Evolutionary conservation across 2,329 filamentous ascomycete genomes (phyloP).

Genomic region (Taxawa tesnikishii): DNA sequence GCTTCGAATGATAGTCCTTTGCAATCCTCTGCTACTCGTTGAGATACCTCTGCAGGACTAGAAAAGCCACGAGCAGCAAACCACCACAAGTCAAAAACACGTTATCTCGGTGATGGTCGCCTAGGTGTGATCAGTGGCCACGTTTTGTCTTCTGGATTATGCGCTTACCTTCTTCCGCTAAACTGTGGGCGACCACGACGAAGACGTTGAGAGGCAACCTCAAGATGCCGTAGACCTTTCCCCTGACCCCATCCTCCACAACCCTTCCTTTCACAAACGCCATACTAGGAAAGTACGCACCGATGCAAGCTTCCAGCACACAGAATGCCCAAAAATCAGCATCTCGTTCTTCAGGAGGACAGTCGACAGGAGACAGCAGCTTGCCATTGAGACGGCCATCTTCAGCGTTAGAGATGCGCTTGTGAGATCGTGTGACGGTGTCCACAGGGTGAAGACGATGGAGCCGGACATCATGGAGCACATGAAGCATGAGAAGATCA

Average conservation of each 20-base stretch:
- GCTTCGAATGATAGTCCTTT: too few relatives aligned
- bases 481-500: conserved; percentile 49
- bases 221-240: conserved; percentile 44
- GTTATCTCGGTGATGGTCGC: conserved; percentile 9
- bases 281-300: conserved; percentile 46
- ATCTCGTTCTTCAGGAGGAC: conserved; percentile 29
- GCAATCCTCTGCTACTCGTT: too few relatives aligned
- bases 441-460: conserved; percentile 34
- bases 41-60: conserved; percentile 7
- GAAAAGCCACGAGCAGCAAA: conserved; percentile 5
- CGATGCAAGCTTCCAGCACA: conserved; percentile 44
- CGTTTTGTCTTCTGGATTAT: neutral
- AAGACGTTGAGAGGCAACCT: conserved; percentile 48
- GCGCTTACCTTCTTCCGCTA: conserved; percentile 25
- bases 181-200: conserved; percentile 37
- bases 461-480: conserved; percentile 47
- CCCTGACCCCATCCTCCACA: conserved; percentile 42
- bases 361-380: conserved; percentile 20
- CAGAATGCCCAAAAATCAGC: conserved; percentile 43
- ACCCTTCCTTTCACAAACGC: conserved; percentile 41
- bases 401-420: conserved; percentile 20
- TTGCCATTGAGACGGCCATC: conserved; percentile 26
- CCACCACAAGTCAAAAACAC: conserved; percentile 9
- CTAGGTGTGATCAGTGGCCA: conserved; percentile 1
- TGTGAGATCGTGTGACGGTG: conserved; percentile 19